Conservation (phyloP, 2,329 filamentous ascomycete genomes). For the Cladosporium velox region DNA sequence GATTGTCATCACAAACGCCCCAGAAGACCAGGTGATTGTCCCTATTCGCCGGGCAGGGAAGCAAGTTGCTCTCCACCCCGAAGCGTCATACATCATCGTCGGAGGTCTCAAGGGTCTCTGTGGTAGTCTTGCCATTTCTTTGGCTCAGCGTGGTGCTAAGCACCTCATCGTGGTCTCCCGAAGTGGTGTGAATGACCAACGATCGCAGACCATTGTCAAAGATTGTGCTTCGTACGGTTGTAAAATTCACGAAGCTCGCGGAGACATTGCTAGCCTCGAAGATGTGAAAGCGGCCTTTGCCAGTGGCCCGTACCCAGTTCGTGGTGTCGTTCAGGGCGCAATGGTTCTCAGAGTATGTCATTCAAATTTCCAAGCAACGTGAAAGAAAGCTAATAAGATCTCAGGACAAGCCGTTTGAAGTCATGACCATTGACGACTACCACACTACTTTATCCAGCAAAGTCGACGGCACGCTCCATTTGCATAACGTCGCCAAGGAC, state of each 20-base stretch:
- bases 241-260: not conserved
- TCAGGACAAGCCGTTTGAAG: not conserved
- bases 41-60: not conserved
- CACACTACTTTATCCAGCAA: constrained; percentile 24
- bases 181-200: not conserved
- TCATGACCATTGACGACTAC: constrained; percentile 2
- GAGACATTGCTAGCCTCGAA: constrained; percentile 1
- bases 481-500: constrained; percentile 21
- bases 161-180: no score
- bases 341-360: constrained; percentile 1
- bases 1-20: constrained; percentile 22
- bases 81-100: no score
- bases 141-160: no score
- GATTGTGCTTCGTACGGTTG: not conserved
- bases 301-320: not conserved
- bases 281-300: not conserved
- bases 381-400: not conserved
- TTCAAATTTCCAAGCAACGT: not conserved
- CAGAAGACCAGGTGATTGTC: not conserved
- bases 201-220: not conserved
- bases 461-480: constrained; percentile 34
- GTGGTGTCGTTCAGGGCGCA: not conserved
- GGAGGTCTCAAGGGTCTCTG: no score
- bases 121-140: no score
- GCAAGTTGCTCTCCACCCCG: not conserved